These are phyloP conservation scores for Coemansia sp. DNA, from an alignment of 192 early-diverging fungal genomes.

Conservation along the genomic window DNA sequence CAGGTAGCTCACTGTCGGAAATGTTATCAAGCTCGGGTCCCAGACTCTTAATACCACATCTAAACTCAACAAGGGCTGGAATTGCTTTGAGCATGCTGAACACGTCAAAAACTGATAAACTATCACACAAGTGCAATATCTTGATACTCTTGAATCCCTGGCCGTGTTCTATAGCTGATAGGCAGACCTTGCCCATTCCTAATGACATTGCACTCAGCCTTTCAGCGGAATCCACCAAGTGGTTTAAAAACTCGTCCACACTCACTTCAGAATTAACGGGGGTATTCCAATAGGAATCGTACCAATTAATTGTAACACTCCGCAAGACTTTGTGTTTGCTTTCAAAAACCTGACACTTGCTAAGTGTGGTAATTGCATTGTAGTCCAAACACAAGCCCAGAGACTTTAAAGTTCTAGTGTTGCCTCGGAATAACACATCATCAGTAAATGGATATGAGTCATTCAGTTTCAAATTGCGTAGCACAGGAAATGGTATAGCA, in stretches of 20 bases:
- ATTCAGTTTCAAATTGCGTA: not conserved
- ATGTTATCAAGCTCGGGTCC: not conserved
- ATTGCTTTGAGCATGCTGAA: not conserved
- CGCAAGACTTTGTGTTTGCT: not conserved
- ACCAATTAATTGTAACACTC: not conserved
- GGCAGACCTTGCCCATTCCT: not conserved
- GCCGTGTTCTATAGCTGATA: not conserved
- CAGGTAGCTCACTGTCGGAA: not conserved
- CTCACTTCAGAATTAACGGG: not conserved
- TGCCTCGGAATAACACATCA: constrained; percentile 12
- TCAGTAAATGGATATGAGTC: constrained; percentile 2
- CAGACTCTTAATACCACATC: not conserved
- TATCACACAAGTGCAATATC: too few species aligned
- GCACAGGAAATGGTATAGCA: not conserved
- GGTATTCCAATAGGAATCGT: not conserved
- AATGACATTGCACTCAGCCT: too few species aligned
- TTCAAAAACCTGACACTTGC: too few species aligned
- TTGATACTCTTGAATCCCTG: too few species aligned
- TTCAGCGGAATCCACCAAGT: not conserved
- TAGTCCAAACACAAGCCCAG: not conserved
- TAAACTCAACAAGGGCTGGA: not conserved
- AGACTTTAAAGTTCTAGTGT: not conserved
- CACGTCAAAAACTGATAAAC: too few species aligned
- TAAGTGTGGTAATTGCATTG: not conserved
- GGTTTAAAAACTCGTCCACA: not conserved